A percentile compares a stretch with the other conserved stretches of the same genome.
phyloP scores from a whole-genome alignment of 140 eudicot genomes.

The Cichorium intybus region DNA sequence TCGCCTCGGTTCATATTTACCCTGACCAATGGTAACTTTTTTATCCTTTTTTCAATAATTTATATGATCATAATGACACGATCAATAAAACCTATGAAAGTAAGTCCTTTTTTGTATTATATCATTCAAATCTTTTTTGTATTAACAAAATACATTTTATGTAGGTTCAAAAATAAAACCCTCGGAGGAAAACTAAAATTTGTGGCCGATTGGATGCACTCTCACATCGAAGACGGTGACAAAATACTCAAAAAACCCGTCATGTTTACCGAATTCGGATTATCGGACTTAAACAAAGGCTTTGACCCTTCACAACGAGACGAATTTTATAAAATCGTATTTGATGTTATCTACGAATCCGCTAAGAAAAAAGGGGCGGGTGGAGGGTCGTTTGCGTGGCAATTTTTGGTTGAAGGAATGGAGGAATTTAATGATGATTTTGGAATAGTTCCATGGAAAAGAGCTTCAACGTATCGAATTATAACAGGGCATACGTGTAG shows the following conservation, averaged over 20 bases:
- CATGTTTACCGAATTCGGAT: conserved; percentile 81
- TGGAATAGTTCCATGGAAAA: conserved; percentile 81
- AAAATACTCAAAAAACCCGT: conserved; percentile 70
- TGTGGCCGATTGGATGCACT: conserved; percentile 73
- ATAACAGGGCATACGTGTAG: conserved; percentile 68
- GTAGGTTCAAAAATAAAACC: conserved; percentile 59
- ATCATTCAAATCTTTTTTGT: not conserved
- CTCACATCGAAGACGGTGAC: conserved; percentile 95
- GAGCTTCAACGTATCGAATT: conserved; percentile 48
- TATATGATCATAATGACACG: no score
- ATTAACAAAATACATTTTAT: not conserved
- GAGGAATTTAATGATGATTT: conserved; percentile 78
- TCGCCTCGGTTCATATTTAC: conserved; percentile 94
- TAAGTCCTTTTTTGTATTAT: no score
- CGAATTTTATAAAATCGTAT: conserved; percentile 49
- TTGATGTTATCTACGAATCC: conserved; percentile 72
- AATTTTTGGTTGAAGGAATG: conserved; percentile 88
- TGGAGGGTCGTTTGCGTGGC: conserved; percentile 92
- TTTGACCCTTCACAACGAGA: conserved; percentile 71
- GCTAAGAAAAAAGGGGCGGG: conserved; percentile 73
- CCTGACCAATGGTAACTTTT: conserved; percentile 87
- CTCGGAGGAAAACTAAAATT: conserved; percentile 64
- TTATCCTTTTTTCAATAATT: not conserved
- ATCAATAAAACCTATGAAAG: no score
- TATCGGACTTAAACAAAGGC: conserved; percentile 63